Conservation (phyloP, 2,329 filamentous ascomycete genomes). For the Cordyceps tenuipes region DNA sequence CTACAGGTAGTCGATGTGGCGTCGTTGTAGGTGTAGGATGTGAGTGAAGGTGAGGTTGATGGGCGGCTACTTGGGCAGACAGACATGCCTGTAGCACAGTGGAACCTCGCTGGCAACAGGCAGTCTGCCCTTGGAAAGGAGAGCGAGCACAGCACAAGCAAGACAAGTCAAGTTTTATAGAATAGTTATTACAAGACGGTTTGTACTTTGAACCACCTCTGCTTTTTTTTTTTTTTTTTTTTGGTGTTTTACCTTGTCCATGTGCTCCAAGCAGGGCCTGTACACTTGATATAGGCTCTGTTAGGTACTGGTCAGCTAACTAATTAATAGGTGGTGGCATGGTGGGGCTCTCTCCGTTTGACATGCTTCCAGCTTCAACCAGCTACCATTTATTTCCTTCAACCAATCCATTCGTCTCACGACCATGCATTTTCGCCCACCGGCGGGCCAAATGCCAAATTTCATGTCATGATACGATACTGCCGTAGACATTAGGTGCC, state of each 20-base stretch:
- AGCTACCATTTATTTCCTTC: not conserved
- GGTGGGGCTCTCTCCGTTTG: conserved; percentile 4
- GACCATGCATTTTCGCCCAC: not conserved
- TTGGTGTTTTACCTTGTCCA: not conserved
- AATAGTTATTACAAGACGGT: no score
- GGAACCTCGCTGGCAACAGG: not conserved
- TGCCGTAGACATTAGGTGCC: not conserved
- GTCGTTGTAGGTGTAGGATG: conserved; percentile 3
- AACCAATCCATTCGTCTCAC: not conserved
- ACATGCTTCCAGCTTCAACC: not conserved
- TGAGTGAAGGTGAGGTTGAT: not conserved
- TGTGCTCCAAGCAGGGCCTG: no score
- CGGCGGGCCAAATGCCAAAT: not conserved
- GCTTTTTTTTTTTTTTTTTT: not conserved
- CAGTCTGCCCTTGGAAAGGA: not conserved
- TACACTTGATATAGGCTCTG: not conserved
- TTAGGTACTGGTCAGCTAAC: not conserved
- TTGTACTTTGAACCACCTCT: no score
- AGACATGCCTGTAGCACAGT: not conserved
- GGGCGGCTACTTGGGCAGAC: not conserved
- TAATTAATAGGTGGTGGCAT: no score
- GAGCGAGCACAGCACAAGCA: no score
- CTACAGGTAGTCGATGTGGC: not conserved
- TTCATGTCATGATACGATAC: not conserved
- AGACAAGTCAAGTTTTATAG: not conserved